A percentile compares a stretch with the other conserved stretches of the same genome.
These are phyloP conservation scores for Asterella californica DNA, from an alignment of 225 moss, liverwort and hornwort species.

Conservation along the genomic window DNA sequence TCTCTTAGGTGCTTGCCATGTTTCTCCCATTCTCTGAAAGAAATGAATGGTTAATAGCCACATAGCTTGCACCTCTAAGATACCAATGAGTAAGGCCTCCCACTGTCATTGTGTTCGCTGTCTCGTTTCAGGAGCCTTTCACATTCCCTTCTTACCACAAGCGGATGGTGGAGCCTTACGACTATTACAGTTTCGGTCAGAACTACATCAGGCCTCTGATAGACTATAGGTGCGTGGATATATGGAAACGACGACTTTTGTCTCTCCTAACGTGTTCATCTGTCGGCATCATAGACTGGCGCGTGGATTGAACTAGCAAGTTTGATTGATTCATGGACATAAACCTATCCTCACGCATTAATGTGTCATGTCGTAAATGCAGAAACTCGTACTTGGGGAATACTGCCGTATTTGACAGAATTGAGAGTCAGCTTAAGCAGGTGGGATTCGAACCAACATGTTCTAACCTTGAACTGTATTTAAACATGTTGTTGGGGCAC, in stretches of 20 bases:
- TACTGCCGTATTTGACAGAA: conserved; percentile 57
- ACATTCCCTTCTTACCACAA: conserved; percentile 76
- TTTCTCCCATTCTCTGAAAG: neutral
- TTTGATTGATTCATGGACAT: neutral
- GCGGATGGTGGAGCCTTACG: conserved; percentile 77
- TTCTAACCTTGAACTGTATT: neutral
- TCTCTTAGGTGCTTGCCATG: neutral
- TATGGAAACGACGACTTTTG: neutral
- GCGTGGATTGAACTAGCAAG: neutral
- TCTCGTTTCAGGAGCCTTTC: conserved; percentile 63
- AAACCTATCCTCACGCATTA: neutral
- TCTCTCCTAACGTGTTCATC: neutral
- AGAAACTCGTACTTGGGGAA: conserved; percentile 94
- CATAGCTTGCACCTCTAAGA: neutral
- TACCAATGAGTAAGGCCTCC: neutral
- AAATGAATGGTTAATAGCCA: neutral
- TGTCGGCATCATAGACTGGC: neutral
- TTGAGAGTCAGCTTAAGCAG: conserved; percentile 69
- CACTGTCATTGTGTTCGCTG: neutral
- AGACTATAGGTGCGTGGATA: conserved; percentile 63
- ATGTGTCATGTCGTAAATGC: conserved; percentile 9
- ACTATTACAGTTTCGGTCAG: conserved; percentile 92
- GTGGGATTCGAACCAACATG: conserved; percentile 26
- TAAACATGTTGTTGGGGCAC: too few relatives aligned
- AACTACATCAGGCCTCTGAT: conserved; percentile 91